Conservation (phyloP, 805 yeast genomes). For the Sugiyamaella marilandica region DNA sequence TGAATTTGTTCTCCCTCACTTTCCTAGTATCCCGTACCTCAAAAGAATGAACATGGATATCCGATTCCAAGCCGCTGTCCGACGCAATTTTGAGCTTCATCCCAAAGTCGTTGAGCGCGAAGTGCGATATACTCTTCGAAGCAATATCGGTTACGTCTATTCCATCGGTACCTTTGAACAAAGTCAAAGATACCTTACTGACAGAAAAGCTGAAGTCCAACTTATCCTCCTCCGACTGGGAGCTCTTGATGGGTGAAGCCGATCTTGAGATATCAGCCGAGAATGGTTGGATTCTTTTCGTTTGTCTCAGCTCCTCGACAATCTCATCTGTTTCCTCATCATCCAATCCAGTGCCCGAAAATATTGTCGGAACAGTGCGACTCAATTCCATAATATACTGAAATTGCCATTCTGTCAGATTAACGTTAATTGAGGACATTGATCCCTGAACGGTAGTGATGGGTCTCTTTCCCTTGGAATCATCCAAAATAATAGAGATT, state of each 20-base stretch:
- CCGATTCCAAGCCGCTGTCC: conserved; percentile 54
- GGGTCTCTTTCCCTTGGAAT: conserved; percentile 37
- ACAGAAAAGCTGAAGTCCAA: conserved; percentile 48
- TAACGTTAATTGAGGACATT: conserved; percentile 58
- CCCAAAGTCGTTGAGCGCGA: conserved; percentile 58
- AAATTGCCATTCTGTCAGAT: conserved; percentile 70
- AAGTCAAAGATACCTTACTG: conserved; percentile 59
- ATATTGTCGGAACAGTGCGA: conserved; percentile 51
- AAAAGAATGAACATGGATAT: conserved; percentile 64
- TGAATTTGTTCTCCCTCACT: conserved; percentile 60
- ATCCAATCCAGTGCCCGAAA: conserved; percentile 45
- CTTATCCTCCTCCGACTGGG: conserved; percentile 12
- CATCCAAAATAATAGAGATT: conserved; percentile 44
- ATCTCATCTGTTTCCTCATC: conserved; percentile 49
- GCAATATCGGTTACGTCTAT: conserved; percentile 26
- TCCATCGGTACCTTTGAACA: conserved; percentile 27
- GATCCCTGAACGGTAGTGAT: conserved; percentile 49
- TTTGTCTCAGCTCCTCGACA: conserved; percentile 23
- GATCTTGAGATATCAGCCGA: background rate
- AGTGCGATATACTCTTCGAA: conserved; percentile 41
- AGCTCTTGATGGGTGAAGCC: background rate
- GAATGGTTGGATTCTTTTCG: conserved; percentile 15
- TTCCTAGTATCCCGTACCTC: conserved; percentile 70
- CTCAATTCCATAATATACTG: conserved; percentile 51
- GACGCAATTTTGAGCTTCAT: conserved; percentile 47